A percentile compares a stretch with the other conserved stretches of the same genome.
phyloP scores from a whole-genome alignment of 495 filamentous ascomycete species.

The Alectoria sarmentosa region DNA sequence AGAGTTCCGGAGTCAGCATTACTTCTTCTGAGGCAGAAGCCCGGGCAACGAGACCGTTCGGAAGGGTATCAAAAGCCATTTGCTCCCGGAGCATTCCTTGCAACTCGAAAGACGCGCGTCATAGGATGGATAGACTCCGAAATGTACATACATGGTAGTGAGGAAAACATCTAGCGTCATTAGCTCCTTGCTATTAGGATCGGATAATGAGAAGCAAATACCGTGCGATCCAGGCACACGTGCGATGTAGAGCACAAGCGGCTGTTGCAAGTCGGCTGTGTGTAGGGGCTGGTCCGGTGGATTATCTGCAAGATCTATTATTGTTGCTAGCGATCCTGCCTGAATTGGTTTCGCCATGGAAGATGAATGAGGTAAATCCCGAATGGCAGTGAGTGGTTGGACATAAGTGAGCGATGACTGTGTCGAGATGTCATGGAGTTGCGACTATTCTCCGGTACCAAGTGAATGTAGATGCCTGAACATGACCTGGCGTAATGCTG shows the following conservation, averaged over 20 bases:
- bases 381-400: not conserved
- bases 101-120: too few relatives aligned
- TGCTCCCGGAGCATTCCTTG: too few relatives aligned
- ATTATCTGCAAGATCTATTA: conserved; percentile 76
- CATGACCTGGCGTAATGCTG: not conserved
- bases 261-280: conserved; percentile 54
- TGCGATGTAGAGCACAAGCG: conserved; percentile 81
- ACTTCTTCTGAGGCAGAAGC: too few relatives aligned
- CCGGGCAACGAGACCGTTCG: too few relatives aligned
- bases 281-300: conserved; percentile 76
- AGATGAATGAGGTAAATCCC: conserved; percentile 7
- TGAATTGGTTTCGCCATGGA: conserved; percentile 50
- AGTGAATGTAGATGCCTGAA: not conserved
- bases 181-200: conserved; percentile 13
- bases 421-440: conserved; percentile 8
- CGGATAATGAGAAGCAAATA: conserved; percentile 33
- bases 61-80: too few relatives aligned
- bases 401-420: not conserved
- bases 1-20: too few relatives aligned
- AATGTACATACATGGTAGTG: too few relatives aligned
- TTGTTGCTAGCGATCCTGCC: conserved; percentile 71
- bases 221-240: conserved; percentile 86
- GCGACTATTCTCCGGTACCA: not conserved
- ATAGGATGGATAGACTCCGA: too few relatives aligned
- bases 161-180: conserved; percentile 65